Evolutionary conservation across 139 green algal species (phyloP), one percentile per base, ranked within the genome.

Genomic region (Edaphochlamys debaryana): DNA sequence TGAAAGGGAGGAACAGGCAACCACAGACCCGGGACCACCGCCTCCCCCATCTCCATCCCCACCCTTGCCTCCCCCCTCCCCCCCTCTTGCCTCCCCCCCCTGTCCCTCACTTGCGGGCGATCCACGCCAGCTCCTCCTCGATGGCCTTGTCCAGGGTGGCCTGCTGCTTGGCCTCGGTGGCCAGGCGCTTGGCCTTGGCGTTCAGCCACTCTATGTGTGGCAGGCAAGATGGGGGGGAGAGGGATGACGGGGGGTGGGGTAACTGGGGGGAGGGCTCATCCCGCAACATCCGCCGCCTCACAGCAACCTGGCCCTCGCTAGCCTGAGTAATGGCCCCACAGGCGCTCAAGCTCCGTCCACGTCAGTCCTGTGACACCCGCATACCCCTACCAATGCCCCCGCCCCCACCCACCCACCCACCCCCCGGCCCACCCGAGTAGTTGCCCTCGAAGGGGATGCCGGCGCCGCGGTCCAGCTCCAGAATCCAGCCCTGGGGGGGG

Each of bases 391-490:
- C n/a, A n/a, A n/a, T 11, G 48, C 48, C 48, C 48, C 42, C 27
- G 38, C 32, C 29, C 22, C 32, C 22, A 48, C 50, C 45, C 36
- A 71, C 2, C 11, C 27, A 19, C 69, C 67, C 41, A 4, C 30
- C 11, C 29, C 11, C 60, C 22, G 30, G 77, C 86, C 32, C 71
- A 86, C 87, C 87, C 2, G 79, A 92, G 91, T 96, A 97, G 86
- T 96, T 97, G 91, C 95, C 94, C 88, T 97, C 93, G 75, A 96
- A 96, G 34, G 93, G 92, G 52, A 97, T 95, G 69, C 94, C 94
- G 41, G 92, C 72, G 56, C 91, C 93, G 3, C 90, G 72, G 84
- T 97, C 93, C 75, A 96, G 90, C 82, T 96, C 94, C 78, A 97
- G 79, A 85, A 97, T 96, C 93, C 93, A 96, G 58, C 92, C 84